phyloP scores from a whole-genome alignment of 495 filamentous ascomycete genomes.

The Schizothecium vesticola region DNA sequence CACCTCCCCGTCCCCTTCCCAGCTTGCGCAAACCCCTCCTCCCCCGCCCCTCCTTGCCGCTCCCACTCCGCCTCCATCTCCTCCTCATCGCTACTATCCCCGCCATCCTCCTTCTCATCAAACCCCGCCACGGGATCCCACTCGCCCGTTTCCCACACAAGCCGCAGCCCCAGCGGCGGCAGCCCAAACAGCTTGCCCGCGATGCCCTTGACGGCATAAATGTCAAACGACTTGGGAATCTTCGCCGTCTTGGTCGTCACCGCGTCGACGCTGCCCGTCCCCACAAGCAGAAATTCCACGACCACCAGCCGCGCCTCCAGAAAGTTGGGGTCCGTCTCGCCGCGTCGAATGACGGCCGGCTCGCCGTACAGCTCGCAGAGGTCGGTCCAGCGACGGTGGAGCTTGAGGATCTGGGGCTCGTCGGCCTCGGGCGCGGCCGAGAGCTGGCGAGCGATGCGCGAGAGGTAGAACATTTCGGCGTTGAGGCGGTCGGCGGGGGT shows the following conservation, averaged over 20 bases:
- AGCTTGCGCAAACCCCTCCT: slow-evolving; percentile 1
- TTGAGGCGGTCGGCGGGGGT: slow-evolving; percentile 68
- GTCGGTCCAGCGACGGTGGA: slow-evolving; percentile 64
- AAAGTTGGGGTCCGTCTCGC: slow-evolving; percentile 55
- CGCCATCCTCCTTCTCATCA: slow-evolving; percentile 53
- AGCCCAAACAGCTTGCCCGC: slow-evolving; percentile 65
- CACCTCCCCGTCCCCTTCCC: slow-evolving; percentile 44
- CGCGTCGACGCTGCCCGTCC: slow-evolving; percentile 1
- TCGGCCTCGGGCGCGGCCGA: slow-evolving; percentile 51
- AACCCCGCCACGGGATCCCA: slow-evolving; percentile 69
- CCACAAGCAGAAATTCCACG: slow-evolving; percentile 51
- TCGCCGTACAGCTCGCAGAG: slow-evolving; percentile 70
- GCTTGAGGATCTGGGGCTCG: slow-evolving; percentile 47
- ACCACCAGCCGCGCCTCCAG: slow-evolving; percentile 68
- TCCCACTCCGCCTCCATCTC: slow-evolving; percentile 18
- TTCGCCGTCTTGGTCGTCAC: slow-evolving; percentile 19
- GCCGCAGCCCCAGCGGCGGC: slow-evolving; percentile 53
- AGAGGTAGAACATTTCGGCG: slow-evolving; percentile 89
- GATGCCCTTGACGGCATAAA: slow-evolving; percentile 76
- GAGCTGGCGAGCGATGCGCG: slow-evolving; percentile 68
- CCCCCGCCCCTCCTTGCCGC: slow-evolving; percentile 11
- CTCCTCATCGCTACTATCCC: slow-evolving; percentile 50
- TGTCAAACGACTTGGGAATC: slow-evolving; percentile 69
- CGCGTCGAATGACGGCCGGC: slow-evolving; percentile 49
- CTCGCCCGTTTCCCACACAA: slow-evolving; percentile 81